Conservation (phyloP, 129 eudicot genomes). For the Flaveria linearis region DNA sequence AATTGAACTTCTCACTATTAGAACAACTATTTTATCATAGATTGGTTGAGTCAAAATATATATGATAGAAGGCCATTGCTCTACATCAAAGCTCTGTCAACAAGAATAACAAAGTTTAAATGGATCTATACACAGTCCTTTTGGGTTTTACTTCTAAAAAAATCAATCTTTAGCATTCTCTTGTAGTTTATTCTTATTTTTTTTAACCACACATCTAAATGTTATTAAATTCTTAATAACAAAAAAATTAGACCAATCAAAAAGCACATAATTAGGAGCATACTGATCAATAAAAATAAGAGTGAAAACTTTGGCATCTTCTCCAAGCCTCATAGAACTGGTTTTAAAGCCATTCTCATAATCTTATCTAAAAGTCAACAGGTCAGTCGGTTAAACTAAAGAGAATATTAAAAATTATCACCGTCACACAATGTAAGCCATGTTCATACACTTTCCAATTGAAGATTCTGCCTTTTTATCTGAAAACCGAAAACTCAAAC, state of each 20-base stretch:
- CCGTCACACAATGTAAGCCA: constrained; percentile 1
- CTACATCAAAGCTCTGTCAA: constrained; percentile 56
- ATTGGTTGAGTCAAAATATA: constrained; percentile 68
- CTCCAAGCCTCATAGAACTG: constrained; percentile 94
- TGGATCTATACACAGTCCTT: not conserved
- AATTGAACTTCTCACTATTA: constrained; percentile 57
- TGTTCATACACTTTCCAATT: constrained; percentile 76
- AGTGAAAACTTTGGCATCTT: constrained; percentile 86
- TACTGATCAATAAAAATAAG: constrained; percentile 51
- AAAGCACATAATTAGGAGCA: not conserved
- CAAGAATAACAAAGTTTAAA: constrained; percentile 21
- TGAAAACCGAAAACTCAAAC: constrained; percentile 92
- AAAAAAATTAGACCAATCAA: not conserved
- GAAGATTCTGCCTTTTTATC: constrained; percentile 63
- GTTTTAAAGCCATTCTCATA: constrained; percentile 92
- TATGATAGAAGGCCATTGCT: constrained; percentile 87
- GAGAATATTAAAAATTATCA: not conserved
- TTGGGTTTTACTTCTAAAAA: constrained; percentile 1
- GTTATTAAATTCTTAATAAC: not conserved
- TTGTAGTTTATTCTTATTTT: constrained; percentile 3
- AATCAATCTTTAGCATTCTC: constrained; percentile 4
- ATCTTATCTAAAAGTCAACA: constrained; percentile 50
- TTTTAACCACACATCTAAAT: not conserved
- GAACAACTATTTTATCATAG: constrained; percentile 81
- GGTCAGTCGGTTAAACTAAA: constrained; percentile 24